Evolutionary conservation across 2,329 filamentous ascomycete species (phyloP), one percentile per base, ranked within the genome.

Genomic region (Fusarium stilboides): DNA sequence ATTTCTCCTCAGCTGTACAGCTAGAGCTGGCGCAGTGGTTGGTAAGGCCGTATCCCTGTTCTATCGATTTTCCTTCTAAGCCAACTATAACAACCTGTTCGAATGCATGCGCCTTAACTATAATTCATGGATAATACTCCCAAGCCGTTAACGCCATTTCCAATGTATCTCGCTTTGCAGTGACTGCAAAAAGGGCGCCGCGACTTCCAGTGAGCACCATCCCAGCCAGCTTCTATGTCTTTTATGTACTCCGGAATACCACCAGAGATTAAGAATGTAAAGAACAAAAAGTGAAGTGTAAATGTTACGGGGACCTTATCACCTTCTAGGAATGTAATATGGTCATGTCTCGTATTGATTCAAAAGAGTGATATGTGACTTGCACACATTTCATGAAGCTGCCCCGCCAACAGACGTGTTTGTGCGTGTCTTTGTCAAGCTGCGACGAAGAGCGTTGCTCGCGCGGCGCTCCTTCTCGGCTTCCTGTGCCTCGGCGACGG

Each of bases 381-480:
- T 43, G 17, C 15, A 33, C n/a, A 15, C 20, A 13, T 34, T 10
- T 28, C 12, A 26, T 20, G 12, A n/a, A 7, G n/a, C 28, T 42
- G 9, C 12, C 58, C 42, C 37, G 6, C 22, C 39, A 31, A 40
- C 17, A 37, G 43, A 56, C 24, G 40, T 43, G 33, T 42, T 51
- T 34, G 46, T 55, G 26, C 39, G 69, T 13, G 68, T 55, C 47
- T 69, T 65, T 17, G 69, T 68, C n/a, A 72, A 39, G 42, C 59
- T 74, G 20, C 53, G 65, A 14, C 65, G 62, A 22, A 67, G 61
- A n/a, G 72, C 65, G 17, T 63, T 68, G 51, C 72, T 77, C 19
- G 69, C 51, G 2, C 73, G 67, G 19, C 70, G 69, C 55, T 74
- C 73, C 65, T 74, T 74, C 49, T 76, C 75, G 5, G 58, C 54